Evolutionary conservation across 768 basidiomycete genomes (phyloP), one percentile per base, ranked within the genome.

Genomic region (Megacollybia marginata): DNA sequence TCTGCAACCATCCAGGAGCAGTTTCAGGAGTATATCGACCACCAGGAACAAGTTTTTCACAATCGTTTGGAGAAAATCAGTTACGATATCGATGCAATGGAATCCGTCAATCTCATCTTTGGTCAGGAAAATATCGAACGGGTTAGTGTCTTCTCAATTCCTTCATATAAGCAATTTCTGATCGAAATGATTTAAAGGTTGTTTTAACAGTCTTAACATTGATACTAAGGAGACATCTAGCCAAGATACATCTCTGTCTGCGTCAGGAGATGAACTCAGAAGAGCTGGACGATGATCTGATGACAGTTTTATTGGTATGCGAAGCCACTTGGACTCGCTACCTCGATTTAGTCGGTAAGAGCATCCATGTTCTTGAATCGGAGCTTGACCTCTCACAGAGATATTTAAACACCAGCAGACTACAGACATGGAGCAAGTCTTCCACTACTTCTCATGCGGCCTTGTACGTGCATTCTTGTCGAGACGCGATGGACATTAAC

Each of bases 391-490:
- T 31, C 35, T 36, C 33, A n/a, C 33, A 55, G 54, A 33, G 1
- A 38, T 44, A 7, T 50, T 43, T 23, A 44, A 50, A 15, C 48
- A 49, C 36, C 48, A 55, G 46, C 44, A 52, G n/a, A 23, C 45
- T 10, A 12, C 32, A 3, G 42, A 52, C 34, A 38, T 55, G 48
- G 40, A 52, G 10, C 23, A 32, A n/a, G 45, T 40, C 19, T 55
- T 55, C 50, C 48, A 52, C 2, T 55, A 48, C 44, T 49, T 52
- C 42, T 55, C 54, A 10, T 55, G 47, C 28, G 54, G 54, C 16
- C 44, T 55, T 33, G 51, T 50, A 31, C 8, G 48, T 49, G 23
- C 19, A 40, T 47, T 33, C 13, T 15, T 36, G 9, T 13, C 28
- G 6, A 9, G 20, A 16, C 33, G 11, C 13, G 18, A 40, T 8